Base-by-base conservation (phyloP, 1,139 yeast genomes). In the Yamadazyma buinensis region DNA sequence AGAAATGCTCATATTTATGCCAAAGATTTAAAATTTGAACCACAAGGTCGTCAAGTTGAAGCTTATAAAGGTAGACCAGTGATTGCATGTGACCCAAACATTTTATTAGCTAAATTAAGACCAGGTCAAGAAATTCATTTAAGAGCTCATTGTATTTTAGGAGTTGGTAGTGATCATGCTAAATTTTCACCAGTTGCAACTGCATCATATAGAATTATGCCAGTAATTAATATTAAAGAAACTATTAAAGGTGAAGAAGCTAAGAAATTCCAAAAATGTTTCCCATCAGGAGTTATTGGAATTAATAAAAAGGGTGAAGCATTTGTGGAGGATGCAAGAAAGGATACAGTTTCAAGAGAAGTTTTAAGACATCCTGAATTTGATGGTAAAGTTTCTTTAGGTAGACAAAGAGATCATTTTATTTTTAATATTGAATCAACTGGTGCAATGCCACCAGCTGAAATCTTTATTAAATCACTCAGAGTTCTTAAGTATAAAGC, bases 381-480 rank as follows among this genome's bases (percentile, higher is more conserved):
- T 51, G 72, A 82, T 34, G 94, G 83, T 32, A 85, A 86, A 54
- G 97, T 92, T 38, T 84, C 84, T 59, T 72, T 92, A 40, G 98
- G 97, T 27, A 79, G 98, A 62, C 74, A 73, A 51, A 80, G 96
- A 59, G 95, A 85, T 57, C 95, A 92, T 54, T 92, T 92, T 57
- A 85, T 92, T 35, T 92, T 87, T 69, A 87, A 86, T 54, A 86
- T 92, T 36, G 98, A 92, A 62, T 81, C 94, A 39, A 82, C 95
- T 3, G 97, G 98, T 26, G 96, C 97, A 32, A 90, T 92, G 95
- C 73, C 87, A 21, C 96, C 98, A 15, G 95, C 86, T 52, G 97
- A 90, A 61, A 87, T 92, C 36, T 92, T 92, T 62, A 80, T 85
- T 64, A 92, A 92, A 61, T 79, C 94, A 40, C 84, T 92, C 38